Evolutionary conservation across 768 basidiomycete species (phyloP), one percentile per base, ranked within the genome.

Genomic region (Boletus patriciae): DNA sequence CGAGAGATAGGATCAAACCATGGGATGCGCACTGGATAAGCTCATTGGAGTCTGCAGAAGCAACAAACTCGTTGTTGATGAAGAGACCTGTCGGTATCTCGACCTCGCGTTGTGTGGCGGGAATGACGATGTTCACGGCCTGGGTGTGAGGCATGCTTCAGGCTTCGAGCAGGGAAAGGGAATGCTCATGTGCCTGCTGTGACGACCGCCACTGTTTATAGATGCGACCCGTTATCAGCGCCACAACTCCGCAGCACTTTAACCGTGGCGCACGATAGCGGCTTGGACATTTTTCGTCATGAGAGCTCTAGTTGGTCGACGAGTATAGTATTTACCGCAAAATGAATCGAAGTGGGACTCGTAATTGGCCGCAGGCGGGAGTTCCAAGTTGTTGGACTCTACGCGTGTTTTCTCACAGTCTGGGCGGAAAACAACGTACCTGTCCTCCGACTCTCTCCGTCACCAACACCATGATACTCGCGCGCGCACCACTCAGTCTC

Each of bases 61-160:
- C 70, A 29, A 91, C 87, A 65, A 93, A 95, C 67, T 93, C 82
- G 69, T 92, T 92, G 78, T 94, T 86, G 74, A 98, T 94, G 77
- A 92, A 98, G 25, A 96, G 79, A 18, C 92, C 92, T 8, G 90
- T 92, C 11, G 87, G 86, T 37, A 94, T 78, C 36, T 76, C 76
- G 48, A 92, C 76, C 64, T 76, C 67, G 69, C 81, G 83, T 52
- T 77, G 74, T 27, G 75, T 69, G 49, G 71, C 66, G 31, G 78
- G 73, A 54, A 84, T 63, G 49, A 68, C 64, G 46, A 86, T 59
- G 36, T 69, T 74, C 50, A 70, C 74, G 50, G 70, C 62, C n/a
- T n/a, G n/a, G n/a, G n/a, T n/a, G 54, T 73, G 75, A 46, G 80
- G 65, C 84, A 87, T 86, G 62, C 66, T 76, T 62, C 33, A 49